Evolutionary conservation across 2,329 filamentous ascomycete genomes (phyloP).

Genomic region (Helicocarpus griseus): DNA sequence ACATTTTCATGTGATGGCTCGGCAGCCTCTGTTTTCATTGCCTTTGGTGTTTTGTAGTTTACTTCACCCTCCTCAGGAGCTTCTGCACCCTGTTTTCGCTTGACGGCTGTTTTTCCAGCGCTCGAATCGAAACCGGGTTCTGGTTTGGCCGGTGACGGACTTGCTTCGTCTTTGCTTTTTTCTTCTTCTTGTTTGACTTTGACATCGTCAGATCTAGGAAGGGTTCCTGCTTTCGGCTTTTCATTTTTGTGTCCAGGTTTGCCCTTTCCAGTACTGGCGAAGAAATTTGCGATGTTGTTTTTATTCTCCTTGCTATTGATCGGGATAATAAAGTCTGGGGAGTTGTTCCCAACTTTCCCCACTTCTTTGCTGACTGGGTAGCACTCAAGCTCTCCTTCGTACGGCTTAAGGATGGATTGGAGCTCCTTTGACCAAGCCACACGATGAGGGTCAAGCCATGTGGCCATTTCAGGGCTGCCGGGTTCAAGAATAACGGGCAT

Average conservation of each 20-base stretch:
- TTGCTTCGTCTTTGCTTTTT: conserved; percentile 17
- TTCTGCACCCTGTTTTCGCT: conserved; percentile 8
- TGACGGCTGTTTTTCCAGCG: conserved; percentile 14
- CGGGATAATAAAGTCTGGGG: conserved; percentile 70
- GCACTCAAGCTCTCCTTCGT: conserved; percentile 65
- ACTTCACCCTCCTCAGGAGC: conserved; percentile 34
- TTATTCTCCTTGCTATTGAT: conserved; percentile 81
- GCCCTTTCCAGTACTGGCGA: conserved; percentile 48
- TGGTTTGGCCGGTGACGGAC: conserved; percentile 3
- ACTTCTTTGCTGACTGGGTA: conserved; percentile 84
- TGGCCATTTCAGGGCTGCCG: conserved; percentile 57
- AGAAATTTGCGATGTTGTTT: conserved; percentile 89
- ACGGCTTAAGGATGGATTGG: conserved; percentile 71
- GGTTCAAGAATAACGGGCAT: conserved; percentile 92
- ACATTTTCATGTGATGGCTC: neutral
- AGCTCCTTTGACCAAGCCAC: conserved; percentile 68
- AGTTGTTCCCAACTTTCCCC: conserved; percentile 89
- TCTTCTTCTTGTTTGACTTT: conserved; percentile 29
- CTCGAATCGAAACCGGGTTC: conserved; percentile 12
- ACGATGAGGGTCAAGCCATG: conserved; percentile 67
- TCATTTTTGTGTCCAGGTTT: conserved; percentile 9
- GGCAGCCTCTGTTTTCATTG: neutral
- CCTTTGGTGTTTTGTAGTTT: conserved; percentile 4
- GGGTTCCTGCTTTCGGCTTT: conserved; percentile 21
- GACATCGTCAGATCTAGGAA: conserved; percentile 19